Conservation (phyloP, 1,284 basidiomycete genomes). For the Moesziomyces parantarcticus region DNA sequence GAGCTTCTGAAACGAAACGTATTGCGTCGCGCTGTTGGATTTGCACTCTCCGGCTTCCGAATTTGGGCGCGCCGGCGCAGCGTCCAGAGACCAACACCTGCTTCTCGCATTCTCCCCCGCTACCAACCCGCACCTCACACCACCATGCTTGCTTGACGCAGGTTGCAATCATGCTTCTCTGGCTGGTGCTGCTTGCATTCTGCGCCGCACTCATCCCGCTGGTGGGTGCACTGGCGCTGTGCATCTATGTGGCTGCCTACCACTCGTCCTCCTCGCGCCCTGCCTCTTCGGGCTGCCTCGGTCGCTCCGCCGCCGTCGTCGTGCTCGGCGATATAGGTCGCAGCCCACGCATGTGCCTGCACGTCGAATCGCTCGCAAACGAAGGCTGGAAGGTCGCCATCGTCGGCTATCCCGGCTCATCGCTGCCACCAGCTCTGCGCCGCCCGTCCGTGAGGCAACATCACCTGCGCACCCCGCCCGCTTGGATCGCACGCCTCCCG, state of each 20-base stretch:
- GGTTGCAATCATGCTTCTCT: slow-evolving; percentile 35
- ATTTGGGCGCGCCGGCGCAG: not conserved
- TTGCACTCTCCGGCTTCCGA: not conserved
- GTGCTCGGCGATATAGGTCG: slow-evolving; percentile 96
- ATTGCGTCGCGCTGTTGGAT: not conserved
- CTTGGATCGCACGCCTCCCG: slow-evolving; percentile 73
- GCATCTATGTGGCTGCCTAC: slow-evolving; percentile 54
- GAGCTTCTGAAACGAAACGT: too few relatives aligned
- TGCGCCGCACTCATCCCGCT: slow-evolving; percentile 31
- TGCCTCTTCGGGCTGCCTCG: slow-evolving; percentile 25
- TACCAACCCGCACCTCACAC: not conserved
- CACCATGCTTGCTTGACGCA: not conserved
- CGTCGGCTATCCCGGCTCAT: slow-evolving; percentile 76
- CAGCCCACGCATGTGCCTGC: slow-evolving; percentile 98
- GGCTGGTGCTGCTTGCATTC: slow-evolving; percentile 36
- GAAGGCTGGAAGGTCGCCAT: slow-evolving; percentile 82
- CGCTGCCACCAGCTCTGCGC: slow-evolving; percentile 45
- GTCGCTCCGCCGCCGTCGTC: slow-evolving; percentile 77
- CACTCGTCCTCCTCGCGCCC: slow-evolving; percentile 16
- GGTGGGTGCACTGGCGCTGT: slow-evolving; percentile 42
- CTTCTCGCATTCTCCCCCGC: not conserved
- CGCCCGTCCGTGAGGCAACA: slow-evolving; percentile 64
- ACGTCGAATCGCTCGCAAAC: slow-evolving; percentile 88
- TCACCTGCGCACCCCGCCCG: slow-evolving; percentile 76
- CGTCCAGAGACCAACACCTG: slow-evolving; percentile 15